Evolutionary conservation across 1,284 basidiomycete genomes (phyloP).

Genomic region (Golubevia pallescens): DNA sequence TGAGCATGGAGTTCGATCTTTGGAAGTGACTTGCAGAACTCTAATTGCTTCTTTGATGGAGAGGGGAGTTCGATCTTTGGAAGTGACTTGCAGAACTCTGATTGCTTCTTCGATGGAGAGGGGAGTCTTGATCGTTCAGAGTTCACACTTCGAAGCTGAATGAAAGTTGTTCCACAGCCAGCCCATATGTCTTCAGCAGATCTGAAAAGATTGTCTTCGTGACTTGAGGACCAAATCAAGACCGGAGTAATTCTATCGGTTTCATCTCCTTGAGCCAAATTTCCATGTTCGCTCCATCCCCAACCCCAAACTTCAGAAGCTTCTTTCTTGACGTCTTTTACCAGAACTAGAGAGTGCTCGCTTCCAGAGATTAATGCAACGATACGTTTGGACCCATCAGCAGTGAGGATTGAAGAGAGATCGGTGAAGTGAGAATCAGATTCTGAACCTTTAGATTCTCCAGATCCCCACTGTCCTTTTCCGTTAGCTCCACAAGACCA

Average conservation of each 20-base stretch:
- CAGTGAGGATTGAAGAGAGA: background rate
- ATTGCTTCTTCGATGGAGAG: too few relatives aligned
- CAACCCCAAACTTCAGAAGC: background rate
- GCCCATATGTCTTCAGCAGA: slow-evolving; percentile 25
- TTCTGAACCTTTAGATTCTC: slow-evolving; percentile 6
- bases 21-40: slow-evolving; percentile 11
- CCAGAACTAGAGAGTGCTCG: slow-evolving; percentile 27
- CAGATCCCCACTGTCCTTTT: slow-evolving; percentile 22
- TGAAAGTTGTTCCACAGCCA: slow-evolving; percentile 27
- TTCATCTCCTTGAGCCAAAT: slow-evolving; percentile 30
- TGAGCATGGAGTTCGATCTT: slow-evolving; percentile 40
- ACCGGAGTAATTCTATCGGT: slow-evolving; percentile 22
- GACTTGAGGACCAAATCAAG: background rate
- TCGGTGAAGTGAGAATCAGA: background rate
- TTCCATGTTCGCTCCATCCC: slow-evolving; percentile 36
- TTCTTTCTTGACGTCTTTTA: slow-evolving; percentile 10
- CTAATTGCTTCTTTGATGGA: too few relatives aligned
- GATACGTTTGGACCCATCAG: slow-evolving; percentile 5
- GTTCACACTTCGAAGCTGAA: slow-evolving; percentile 10
- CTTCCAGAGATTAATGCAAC: slow-evolving; percentile 28
- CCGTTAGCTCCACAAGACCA: slow-evolving; percentile 19
- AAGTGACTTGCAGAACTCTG: too few relatives aligned
- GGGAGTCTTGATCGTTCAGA: too few relatives aligned
- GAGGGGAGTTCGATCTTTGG: background rate
- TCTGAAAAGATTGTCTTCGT: background rate